Percentiles rank a stretch among this genome's conserved stretches.
Conservation (phyloP, 2,329 filamentous ascomycete genomes). For the Emmonsia crescens region DNA sequence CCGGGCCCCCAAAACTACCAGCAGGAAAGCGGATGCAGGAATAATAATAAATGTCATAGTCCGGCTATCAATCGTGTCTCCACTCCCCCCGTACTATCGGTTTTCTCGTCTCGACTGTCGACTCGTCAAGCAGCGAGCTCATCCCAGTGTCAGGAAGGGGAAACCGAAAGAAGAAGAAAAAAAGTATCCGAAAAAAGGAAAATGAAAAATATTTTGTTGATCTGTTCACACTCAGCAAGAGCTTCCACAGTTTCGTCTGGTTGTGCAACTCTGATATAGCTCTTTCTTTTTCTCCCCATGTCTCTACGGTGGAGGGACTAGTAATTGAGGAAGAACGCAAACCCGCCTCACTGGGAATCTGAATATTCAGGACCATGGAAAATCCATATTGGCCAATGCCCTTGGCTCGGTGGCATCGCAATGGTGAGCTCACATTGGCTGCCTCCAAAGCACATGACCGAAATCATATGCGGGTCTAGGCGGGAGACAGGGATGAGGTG, state of each 20-base stretch:
- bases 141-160: background rate
- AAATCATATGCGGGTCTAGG: conserved; percentile 15
- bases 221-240: background rate
- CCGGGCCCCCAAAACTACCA: background rate
- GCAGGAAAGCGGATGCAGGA: background rate
- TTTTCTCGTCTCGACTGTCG: background rate
- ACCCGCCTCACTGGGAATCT: background rate
- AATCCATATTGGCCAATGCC: conserved; percentile 5
- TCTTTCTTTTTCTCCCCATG: background rate
- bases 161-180: background rate
- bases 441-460: conserved; percentile 13
- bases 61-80: background rate
- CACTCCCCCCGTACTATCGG: background rate
- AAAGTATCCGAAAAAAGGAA: background rate
- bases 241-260: background rate
- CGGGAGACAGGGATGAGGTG: conserved; percentile 13
- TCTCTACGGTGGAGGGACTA: background rate
- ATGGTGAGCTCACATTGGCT: conserved; percentile 6
- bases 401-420: background rate
- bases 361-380: conserved; percentile 3
- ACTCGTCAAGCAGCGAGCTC: background rate
- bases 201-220: background rate
- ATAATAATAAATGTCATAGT: background rate
- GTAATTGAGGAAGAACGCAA: background rate
- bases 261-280: background rate